Percentiles rank a stretch among this genome's conserved stretches.
phyloP scores from a whole-genome alignment of 179 eudicot genomes.

The Camellia oleifera region DNA sequence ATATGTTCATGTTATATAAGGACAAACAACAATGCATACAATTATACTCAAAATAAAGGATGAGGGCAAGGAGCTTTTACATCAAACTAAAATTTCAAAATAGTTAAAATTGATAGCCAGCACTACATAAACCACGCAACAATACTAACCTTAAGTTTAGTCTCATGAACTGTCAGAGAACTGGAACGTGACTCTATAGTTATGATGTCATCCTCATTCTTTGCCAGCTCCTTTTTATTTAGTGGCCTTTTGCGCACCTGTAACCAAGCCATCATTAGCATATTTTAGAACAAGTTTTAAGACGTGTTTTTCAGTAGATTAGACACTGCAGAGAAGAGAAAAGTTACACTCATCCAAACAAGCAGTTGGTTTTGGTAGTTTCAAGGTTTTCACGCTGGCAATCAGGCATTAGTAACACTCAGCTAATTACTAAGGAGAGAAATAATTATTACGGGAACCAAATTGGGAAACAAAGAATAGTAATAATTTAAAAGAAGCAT shows the following conservation, averaged over 20 bases:
- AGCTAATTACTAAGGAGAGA: background rate
- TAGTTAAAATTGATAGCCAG: constrained; percentile 5
- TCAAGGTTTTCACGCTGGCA: constrained; percentile 11
- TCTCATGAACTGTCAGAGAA: constrained; percentile 88
- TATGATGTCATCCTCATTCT: constrained; percentile 90
- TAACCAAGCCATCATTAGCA: constrained; percentile 17
- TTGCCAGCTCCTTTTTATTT: constrained; percentile 85
- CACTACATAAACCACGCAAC: background rate
- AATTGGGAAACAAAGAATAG: background rate
- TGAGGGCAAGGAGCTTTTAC: background rate
- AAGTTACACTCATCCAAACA: background rate
- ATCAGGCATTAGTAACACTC: background rate
- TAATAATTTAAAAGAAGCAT: constrained; percentile 25
- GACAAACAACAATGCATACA: background rate
- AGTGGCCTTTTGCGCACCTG: constrained; percentile 98
- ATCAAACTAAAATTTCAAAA: background rate
- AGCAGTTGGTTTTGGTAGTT: background rate
- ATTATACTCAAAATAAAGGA: background rate
- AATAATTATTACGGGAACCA: background rate
- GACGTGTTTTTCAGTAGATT: background rate
- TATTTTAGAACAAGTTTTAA: constrained; percentile 4
- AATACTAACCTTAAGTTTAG: constrained; percentile 80
- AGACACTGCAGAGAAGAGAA: background rate
- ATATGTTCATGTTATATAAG: background rate
- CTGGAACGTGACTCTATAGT: constrained; percentile 58